Base-by-base conservation (phyloP, 164 flowering plant species). In the Cinnamomum micranthum region DNA sequence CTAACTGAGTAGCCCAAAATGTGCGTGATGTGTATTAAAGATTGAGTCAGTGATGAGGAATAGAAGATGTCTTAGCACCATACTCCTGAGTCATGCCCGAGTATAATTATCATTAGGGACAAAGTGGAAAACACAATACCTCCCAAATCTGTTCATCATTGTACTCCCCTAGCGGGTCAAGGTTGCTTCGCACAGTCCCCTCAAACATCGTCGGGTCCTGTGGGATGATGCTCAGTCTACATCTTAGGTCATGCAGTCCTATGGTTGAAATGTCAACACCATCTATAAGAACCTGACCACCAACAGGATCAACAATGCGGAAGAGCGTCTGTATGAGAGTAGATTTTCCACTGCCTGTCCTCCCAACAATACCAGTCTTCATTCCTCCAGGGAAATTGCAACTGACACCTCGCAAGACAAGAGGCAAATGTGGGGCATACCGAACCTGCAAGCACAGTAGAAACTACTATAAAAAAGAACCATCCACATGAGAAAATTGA, bases 201-300 rank as follows among this genome's bases (percentile, higher is more conserved):
- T 92, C 95, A 78, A 92, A 92, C 97, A 92, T 91, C 80, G 93
- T 92, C 24, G 97, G 97, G 73, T 92, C 97, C 69, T 92, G 97
- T 3, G 97, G 97, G 75, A 91, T 92, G 28, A 92, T 92, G 81
- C 95, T 88, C 65, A 92, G 78, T 68, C 88, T 86, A 33, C 87
- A 87, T 69, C 97, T 71, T 47, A 92, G 75, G 81, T 92, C 95
- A 80, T 91, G 97, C 71, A 92, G 79, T 55, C 97, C 97, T 71
- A 92, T 89, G 2, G 81, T 76, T 23, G 80, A 84, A 35, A 92
- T 88, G 77, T 92, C 69, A 68, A 85, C 73, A 59, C 88, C 88
- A 81, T 91, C 97, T 64, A 91, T 86, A 51, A 73, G 5, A 41
- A 92, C 85, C 14, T 79, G 78, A 27, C 97, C 97, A 60, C 79